Evolutionary conservation across 1,284 basidiomycete genomes (phyloP).

Genomic region (Moesziomyces sp.): DNA sequence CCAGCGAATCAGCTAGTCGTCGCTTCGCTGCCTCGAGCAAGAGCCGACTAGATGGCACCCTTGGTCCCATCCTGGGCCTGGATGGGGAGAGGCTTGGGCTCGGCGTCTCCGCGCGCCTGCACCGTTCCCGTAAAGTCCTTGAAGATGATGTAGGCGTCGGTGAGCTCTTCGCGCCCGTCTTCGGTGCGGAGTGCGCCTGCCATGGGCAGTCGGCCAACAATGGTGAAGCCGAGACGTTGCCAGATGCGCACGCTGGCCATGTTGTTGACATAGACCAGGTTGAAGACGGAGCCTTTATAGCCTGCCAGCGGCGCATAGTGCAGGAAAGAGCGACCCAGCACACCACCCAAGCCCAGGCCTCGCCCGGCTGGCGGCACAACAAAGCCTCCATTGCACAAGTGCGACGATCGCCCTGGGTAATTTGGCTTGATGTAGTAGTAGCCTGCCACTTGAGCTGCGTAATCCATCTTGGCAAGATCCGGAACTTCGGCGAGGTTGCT

Average conservation of each 20-base stretch:
- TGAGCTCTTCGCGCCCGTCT: slow-evolving; percentile 76
- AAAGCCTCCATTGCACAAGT: slow-evolving; percentile 92
- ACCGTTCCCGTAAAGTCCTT: slow-evolving; percentile 74
- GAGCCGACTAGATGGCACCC: slow-evolving; percentile 2
- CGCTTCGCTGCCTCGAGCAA: background rate
- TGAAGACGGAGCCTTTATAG: slow-evolving; percentile 90
- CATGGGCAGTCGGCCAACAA: slow-evolving; percentile 83
- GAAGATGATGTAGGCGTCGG: slow-evolving; percentile 87
- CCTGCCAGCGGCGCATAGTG: slow-evolving; percentile 75
- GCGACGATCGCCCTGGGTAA: slow-evolving; percentile 80
- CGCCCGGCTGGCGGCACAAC: slow-evolving; percentile 79
- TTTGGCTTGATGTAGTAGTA: slow-evolving; percentile 73
- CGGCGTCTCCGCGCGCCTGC: slow-evolving; percentile 8
- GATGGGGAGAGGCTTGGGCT: slow-evolving; percentile 13
- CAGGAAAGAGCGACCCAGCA: slow-evolving; percentile 82
- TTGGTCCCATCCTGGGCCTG: slow-evolving; percentile 14
- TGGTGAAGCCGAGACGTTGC: slow-evolving; percentile 84
- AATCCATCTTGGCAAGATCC: slow-evolving; percentile 17
- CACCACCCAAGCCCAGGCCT: slow-evolving; percentile 77
- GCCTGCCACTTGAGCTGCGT: slow-evolving; percentile 73
- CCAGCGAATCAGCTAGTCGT: no score
- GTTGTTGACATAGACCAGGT: slow-evolving; percentile 89
- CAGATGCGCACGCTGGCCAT: slow-evolving; percentile 80
- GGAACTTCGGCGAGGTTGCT: slow-evolving; percentile 8
- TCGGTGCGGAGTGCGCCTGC: slow-evolving; percentile 79